Percentiles rank a stretch among this genome's conserved stretches.
phyloP scores from a whole-genome alignment of 768 basidiomycete genomes.

The Crassisporium funariophilum region DNA sequence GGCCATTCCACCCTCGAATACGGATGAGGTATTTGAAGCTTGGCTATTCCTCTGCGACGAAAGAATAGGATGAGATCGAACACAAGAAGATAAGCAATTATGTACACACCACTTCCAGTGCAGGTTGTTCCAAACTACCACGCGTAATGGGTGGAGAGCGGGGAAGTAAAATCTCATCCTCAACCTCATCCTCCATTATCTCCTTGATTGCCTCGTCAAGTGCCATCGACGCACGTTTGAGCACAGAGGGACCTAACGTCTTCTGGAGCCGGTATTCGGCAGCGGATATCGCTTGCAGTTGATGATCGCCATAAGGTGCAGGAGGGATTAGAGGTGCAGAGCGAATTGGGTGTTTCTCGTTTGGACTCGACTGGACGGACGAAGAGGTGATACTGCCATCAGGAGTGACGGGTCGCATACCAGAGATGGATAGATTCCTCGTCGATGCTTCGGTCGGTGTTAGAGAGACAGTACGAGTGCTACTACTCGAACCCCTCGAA shows the following conservation, averaged over 20 bases:
- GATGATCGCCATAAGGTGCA: conserved; percentile 35
- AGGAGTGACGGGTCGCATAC: conserved; percentile 56
- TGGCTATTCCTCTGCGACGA: conserved; percentile 36
- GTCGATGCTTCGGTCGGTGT: conserved; percentile 49
- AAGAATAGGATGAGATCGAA: conserved; percentile 13
- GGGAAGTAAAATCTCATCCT: conserved; percentile 78
- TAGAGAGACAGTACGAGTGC: conserved; percentile 50
- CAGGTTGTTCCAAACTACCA: conserved; percentile 33
- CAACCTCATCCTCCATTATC: conserved; percentile 73
- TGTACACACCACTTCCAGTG: conserved; percentile 31
- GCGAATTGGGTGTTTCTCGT: conserved; percentile 35
- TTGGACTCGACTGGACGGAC: conserved; percentile 43
- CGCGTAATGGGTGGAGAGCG: conserved; percentile 57
- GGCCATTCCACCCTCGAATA: conserved; percentile 68
- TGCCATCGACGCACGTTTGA: conserved; percentile 71
- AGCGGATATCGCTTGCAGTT: conserved; percentile 33
- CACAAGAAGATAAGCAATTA: conserved; percentile 2
- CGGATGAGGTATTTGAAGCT: conserved; percentile 37
- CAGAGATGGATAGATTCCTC: conserved; percentile 41
- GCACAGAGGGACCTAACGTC: conserved; percentile 49
- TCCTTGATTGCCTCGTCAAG: conserved; percentile 77
- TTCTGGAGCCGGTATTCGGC: conserved; percentile 52
- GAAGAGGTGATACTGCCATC: conserved; percentile 44
- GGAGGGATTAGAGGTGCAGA: conserved; percentile 44
- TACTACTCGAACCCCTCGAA: conserved; percentile 38